Conservation (phyloP, 2,329 filamentous ascomycete species). For the Fusarium agapanthi region DNA sequence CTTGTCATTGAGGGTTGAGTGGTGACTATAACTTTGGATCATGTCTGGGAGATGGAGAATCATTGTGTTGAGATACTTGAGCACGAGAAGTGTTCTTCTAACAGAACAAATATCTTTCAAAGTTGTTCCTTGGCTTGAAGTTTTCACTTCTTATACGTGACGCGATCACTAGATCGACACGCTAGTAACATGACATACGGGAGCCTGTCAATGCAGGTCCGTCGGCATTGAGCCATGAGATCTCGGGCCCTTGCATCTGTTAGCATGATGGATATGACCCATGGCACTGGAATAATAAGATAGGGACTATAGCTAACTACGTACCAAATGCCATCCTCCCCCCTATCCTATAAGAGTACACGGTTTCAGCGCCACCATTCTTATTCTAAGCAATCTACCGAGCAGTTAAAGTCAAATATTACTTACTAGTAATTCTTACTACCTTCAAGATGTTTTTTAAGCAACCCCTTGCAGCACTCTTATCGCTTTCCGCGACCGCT, state of each 20-base stretch:
- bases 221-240: neutral
- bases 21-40: neutral
- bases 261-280: neutral
- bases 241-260: neutral
- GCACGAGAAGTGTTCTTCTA: neutral
- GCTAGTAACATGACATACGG: neutral
- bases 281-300: neutral
- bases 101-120: fast-evolving
- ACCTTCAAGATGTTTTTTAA: conserved; percentile 9
- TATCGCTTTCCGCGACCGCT: neutral
- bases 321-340: neutral
- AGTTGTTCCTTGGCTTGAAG: neutral
- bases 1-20: neutral
- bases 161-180: neutral
- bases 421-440: neutral
- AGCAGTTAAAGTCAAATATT: neutral
- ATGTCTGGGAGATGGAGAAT: neutral
- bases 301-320: neutral
- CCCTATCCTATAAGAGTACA: neutral
- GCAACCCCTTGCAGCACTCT: neutral
- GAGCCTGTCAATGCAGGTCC: neutral
- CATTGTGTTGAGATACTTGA: neutral
- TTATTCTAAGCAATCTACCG: neutral
- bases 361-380: neutral
- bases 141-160: neutral